A percentile compares a stretch with the other conserved stretches of the same genome.
Evolutionary conservation across 75 land plant genomes (phyloP).

Genomic region (Sequoia sempervirens): DNA sequence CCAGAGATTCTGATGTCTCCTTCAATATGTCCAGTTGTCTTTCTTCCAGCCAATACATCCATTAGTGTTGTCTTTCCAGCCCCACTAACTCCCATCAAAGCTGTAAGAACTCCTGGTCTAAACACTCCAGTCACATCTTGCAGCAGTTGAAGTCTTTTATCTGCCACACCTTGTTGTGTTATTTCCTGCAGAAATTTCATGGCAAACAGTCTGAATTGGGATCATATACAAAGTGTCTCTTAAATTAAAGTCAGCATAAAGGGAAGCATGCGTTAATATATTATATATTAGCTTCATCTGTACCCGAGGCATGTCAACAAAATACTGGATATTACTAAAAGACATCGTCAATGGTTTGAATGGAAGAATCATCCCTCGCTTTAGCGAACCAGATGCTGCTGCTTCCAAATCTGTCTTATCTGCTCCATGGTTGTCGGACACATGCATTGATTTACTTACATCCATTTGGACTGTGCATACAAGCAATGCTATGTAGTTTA

Average conservation of each 20-base stretch:
- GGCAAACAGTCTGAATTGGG: neutral
- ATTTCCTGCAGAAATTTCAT: conserved; percentile 46
- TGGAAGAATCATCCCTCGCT: conserved; percentile 68
- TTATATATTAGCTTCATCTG: neutral
- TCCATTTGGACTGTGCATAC: neutral
- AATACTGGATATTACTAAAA: conserved; percentile 68
- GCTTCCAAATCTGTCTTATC: conserved; percentile 14
- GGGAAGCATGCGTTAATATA: neutral
- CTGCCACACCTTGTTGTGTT: conserved; percentile 52
- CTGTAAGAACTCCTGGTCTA: conserved; percentile 80
- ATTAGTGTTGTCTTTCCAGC: conserved; percentile 78
- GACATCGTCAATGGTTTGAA: conserved; percentile 64
- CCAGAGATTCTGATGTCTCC: conserved; percentile 58
- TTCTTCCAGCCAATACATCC: conserved; percentile 71
- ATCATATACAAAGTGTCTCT: neutral
- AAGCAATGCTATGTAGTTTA: neutral
- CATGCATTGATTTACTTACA: neutral
- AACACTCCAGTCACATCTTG: conserved; percentile 68
- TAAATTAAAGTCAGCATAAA: neutral
- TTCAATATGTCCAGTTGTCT: conserved; percentile 60
- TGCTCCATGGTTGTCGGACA: neutral
- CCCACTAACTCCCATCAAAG: conserved; percentile 84
- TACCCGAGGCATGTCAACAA: conserved; percentile 87
- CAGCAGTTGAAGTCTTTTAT: conserved; percentile 49
- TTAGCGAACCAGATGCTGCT: conserved; percentile 25